Evolutionary conservation across 805 yeast species (phyloP), one percentile per base, ranked within the genome.

Genomic region (Grigorovia yakushimaensis): DNA sequence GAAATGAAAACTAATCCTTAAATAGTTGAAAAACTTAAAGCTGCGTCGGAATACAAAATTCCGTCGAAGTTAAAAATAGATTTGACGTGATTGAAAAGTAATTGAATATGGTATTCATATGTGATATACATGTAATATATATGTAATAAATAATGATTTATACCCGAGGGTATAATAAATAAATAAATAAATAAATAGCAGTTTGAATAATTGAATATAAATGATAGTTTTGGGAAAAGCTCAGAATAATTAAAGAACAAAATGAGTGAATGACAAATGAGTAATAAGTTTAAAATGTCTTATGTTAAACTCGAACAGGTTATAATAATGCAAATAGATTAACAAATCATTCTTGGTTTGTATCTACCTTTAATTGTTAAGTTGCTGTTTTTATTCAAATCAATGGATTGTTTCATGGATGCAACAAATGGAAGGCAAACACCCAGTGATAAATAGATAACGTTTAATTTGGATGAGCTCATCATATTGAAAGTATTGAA

Each of bases 371-470:
- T 45, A 3, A 39, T 6, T 15, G 5, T 21, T 7, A 21, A 19
- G 18, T 35, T 10, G 17, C 15, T 21, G 6, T 24, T 15, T n/a
- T 21, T 37, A 5, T 20, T 18, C 2, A 30, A 8, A 8, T 18
- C n/a, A 13, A 44, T 37, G 1, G 47, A 45, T 36, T 40, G 43
- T 33, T 37, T 45, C 27, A 41, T 41, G 11, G 47, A 45, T 9
- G 33, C 18, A 18, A 38, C 47, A 40, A 45, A 45, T 21, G 47
- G 47, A n/a, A 45, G 43, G 33, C 41, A 45, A 45, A n/a, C 47
- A 39, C 10, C 21, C 18, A 30, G 27, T 11, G 41, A 8, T 42
- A 30, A 38, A 27, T 42, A 48, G 30, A 27, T 39, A 24, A 42
- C 17, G 20, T 42, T 36, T 17, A 43, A n/a, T 15, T 21, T 43